Percentiles rank a stretch among this genome's conserved stretches.
Conservation (phyloP, 306 rosid genomes). For the Glycine soja region DNA sequence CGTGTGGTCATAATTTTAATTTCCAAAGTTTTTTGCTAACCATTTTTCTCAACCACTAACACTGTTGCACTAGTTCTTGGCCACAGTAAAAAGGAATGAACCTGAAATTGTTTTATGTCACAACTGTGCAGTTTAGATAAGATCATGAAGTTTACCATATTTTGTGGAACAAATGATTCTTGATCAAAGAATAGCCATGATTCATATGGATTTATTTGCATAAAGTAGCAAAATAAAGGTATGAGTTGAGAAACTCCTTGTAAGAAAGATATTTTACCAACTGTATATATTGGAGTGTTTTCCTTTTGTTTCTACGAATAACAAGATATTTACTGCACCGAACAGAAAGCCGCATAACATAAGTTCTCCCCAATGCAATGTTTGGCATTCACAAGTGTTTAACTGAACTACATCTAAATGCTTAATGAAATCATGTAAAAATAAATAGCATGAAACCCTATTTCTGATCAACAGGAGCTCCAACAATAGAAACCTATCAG, state of each 20-base stretch:
- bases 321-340: background rate
- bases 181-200: constrained; percentile 81
- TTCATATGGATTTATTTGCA: constrained; percentile 80
- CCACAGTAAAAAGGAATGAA: constrained; percentile 99
- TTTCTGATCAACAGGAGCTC: constrained; percentile 20
- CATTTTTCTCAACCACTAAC: constrained; percentile 57
- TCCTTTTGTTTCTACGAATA: constrained; percentile 18
- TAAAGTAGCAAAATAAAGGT: constrained; percentile 36
- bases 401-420: background rate
- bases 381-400: background rate
- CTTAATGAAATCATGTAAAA: constrained; percentile 1
- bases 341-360: constrained; percentile 12
- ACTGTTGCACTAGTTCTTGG: constrained; percentile 91
- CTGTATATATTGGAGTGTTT: background rate
- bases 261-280: constrained; percentile 35
- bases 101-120: constrained; percentile 69
- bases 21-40: constrained; percentile 61
- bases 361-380: constrained; percentile 21
- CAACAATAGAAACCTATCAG: background rate
- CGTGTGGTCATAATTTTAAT: constrained; percentile 82
- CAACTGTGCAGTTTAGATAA: constrained; percentile 50
- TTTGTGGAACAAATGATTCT: constrained; percentile 77
- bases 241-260: constrained; percentile 9
- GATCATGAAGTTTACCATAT: constrained; percentile 66
- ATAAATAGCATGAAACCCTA: background rate